Conservation (phyloP, 73 alveolate genomes). For the Tetrahymena thermophila region DNA sequence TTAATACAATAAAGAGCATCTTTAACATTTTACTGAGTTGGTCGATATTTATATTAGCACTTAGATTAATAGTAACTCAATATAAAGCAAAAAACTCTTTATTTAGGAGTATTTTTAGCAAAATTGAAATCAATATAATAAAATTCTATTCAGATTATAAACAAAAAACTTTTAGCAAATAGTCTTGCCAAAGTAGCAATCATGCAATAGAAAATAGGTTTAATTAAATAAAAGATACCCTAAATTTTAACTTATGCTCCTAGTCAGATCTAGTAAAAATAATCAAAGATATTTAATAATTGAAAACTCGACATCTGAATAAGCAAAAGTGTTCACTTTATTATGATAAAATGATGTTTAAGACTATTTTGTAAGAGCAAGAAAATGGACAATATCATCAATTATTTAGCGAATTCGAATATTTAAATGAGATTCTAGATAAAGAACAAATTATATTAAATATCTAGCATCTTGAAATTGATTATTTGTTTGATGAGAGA, state of each 20-base stretch:
- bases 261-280: neutral
- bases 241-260: neutral
- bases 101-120: neutral
- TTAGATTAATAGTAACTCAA: neutral
- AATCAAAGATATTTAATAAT: neutral
- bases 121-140: no score
- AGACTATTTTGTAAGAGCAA: neutral
- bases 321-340: neutral
- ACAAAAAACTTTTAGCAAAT: neutral
- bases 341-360: neutral
- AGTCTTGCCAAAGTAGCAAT: neutral
- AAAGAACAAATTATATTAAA: neutral
- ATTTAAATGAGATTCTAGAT: neutral
- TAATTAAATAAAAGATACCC: neutral
- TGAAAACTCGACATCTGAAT: neutral
- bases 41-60: neutral
- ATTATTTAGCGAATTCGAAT: neutral
- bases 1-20: neutral
- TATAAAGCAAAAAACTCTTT: neutral
- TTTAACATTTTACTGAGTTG: neutral
- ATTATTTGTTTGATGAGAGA: neutral
- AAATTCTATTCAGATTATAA: neutral
- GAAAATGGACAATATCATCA: neutral
- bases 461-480: neutral
- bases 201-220: neutral